Percentiles rank a stretch among this genome's conserved stretches.
These are phyloP conservation scores for Russula lepida DNA, from an alignment of 768 basidiomycete genomes.

Conservation along the genomic window DNA sequence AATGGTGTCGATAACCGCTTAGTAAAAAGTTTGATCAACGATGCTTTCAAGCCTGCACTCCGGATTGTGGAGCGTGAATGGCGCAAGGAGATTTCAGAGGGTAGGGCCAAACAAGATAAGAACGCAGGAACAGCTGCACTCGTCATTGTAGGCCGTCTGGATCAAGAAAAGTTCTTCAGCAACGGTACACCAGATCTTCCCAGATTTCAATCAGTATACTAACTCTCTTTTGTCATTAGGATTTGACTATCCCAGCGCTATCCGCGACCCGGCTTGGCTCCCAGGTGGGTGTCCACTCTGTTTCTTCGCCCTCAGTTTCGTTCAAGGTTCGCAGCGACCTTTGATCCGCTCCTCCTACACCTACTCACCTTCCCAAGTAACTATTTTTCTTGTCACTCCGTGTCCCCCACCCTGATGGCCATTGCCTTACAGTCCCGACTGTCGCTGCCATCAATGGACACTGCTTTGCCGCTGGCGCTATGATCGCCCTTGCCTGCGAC, in stretches of 20 bases:
- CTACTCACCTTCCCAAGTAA: constrained; percentile 71
- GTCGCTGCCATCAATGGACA: constrained; percentile 80
- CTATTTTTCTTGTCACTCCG: constrained; percentile 20
- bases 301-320: not conserved
- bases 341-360: constrained; percentile 62
- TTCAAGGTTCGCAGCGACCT: constrained; percentile 24
- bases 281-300: constrained; percentile 37
- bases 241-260: constrained; percentile 50
- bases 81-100: constrained; percentile 41
- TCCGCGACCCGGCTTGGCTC: constrained; percentile 54
- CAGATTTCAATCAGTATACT: not conserved
- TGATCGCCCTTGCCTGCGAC: constrained; percentile 75
- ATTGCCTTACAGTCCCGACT: constrained; percentile 48
- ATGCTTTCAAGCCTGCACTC: constrained; percentile 59
- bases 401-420: not conserved
- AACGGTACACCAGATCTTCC: constrained; percentile 44
- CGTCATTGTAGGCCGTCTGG: constrained; percentile 64
- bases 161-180: constrained; percentile 85
- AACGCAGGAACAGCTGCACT: constrained; percentile 58
- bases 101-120: constrained; percentile 30
- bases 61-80: constrained; percentile 68
- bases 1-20: constrained; percentile 71
- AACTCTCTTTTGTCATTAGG: constrained; percentile 36
- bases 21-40: constrained; percentile 46
- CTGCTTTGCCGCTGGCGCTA: constrained; percentile 77